These are phyloP conservation scores for Globisporangium paroecandrum DNA, from an alignment of 352 stramenopile genomes.

Conservation along the genomic window DNA sequence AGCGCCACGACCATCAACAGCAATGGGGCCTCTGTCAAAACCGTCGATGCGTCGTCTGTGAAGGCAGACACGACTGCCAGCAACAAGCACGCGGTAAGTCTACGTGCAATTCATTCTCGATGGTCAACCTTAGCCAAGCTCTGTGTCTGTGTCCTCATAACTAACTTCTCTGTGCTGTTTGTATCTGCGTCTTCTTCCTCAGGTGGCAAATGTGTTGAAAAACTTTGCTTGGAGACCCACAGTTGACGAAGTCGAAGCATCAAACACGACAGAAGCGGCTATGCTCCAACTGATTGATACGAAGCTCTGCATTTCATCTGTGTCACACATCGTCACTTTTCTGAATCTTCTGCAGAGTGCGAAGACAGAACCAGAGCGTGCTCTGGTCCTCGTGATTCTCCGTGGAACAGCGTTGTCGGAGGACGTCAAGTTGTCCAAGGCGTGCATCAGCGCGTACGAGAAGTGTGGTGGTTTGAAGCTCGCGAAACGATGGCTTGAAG, in stretches of 20 bases:
- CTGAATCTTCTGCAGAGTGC: slow-evolving; percentile 52
- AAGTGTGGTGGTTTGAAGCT: slow-evolving; percentile 70
- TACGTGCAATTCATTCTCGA: background rate
- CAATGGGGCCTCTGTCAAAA: slow-evolving; percentile 3
- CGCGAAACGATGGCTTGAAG: slow-evolving; percentile 74
- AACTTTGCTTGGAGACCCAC: slow-evolving; percentile 27
- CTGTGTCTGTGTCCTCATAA: background rate
- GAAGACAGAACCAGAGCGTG: slow-evolving; percentile 70
- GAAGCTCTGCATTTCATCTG: slow-evolving; percentile 46
- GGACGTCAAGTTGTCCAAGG: slow-evolving; percentile 51
- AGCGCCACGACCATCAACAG: slow-evolving; percentile 5
- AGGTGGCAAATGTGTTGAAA: slow-evolving; percentile 27
- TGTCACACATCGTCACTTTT: slow-evolving; percentile 51
- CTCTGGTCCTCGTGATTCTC: slow-evolving; percentile 65
- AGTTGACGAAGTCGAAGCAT: slow-evolving; percentile 20
- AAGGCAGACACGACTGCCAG: slow-evolving; percentile 5
- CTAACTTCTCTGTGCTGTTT: slow-evolving; percentile 2
- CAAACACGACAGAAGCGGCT: slow-evolving; percentile 40
- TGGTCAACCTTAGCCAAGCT: background rate
- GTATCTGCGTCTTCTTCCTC: background rate
- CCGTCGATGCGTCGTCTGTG: background rate
- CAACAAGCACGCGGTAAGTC: slow-evolving; percentile 8
- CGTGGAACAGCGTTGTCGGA: slow-evolving; percentile 57
- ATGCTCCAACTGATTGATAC: slow-evolving; percentile 58
- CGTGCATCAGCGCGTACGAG: slow-evolving; percentile 65